Evolutionary conservation across 2,329 filamentous ascomycete species (phyloP).

Genomic region (Aspergillus ibericus): DNA sequence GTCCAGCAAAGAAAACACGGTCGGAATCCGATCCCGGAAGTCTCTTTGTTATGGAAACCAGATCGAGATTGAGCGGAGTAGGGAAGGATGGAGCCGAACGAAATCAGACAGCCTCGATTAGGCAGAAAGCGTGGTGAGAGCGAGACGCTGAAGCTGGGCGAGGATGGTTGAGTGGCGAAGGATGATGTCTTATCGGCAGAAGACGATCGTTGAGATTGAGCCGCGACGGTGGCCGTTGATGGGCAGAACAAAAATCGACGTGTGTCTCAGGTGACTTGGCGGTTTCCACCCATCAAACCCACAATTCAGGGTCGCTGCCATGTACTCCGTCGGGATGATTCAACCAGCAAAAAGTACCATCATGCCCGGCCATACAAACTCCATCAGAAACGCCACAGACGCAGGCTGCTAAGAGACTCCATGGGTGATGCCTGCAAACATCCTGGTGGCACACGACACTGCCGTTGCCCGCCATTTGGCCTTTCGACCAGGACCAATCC

Average conservation of each 20-base stretch:
- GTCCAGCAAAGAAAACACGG: background rate
- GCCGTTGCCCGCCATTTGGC: background rate
- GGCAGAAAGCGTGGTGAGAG: background rate
- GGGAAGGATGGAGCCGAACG: background rate
- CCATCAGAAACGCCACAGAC: background rate
- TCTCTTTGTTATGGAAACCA: background rate
- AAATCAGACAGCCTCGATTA: background rate
- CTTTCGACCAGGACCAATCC: background rate
- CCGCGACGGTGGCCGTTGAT: background rate
- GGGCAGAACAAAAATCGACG: background rate
- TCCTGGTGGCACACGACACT: background rate
- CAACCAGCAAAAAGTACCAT: background rate
- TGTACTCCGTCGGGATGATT: background rate
- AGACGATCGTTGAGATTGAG: background rate
- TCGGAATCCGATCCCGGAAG: background rate
- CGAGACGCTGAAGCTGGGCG: background rate
- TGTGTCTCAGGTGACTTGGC: conserved; percentile 1
- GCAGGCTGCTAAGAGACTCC: background rate
- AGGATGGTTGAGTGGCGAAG: background rate
- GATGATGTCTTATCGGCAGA: background rate
- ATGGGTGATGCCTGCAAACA: background rate
- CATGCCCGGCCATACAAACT: background rate
- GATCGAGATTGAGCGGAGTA: background rate
- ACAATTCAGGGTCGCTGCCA: background rate
- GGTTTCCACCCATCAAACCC: background rate